Conservation (phyloP, 2,329 filamentous ascomycete species). For the Phaeophleospora eucalypticola region DNA sequence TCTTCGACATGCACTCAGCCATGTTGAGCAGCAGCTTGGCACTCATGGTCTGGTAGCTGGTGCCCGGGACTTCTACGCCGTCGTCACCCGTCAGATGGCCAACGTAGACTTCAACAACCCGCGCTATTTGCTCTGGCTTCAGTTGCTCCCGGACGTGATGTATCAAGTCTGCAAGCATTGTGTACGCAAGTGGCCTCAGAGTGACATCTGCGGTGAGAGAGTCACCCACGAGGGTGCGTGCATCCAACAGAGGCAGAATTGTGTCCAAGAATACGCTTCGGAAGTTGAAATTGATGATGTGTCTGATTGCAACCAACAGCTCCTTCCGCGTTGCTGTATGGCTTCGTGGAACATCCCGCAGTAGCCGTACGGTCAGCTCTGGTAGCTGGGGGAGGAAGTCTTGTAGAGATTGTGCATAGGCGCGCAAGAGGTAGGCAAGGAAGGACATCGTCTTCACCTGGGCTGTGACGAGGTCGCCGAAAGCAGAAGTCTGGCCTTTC, state of each 20-base stretch:
- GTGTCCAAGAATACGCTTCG: conserved; percentile 89
- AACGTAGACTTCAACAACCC: conserved; percentile 95
- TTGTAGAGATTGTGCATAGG: conserved; percentile 78
- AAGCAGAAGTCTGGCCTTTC: conserved; percentile 62
- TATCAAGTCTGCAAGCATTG: conserved; percentile 96
- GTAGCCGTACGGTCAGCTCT: conserved; percentile 80
- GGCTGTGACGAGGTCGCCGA: conserved; percentile 94
- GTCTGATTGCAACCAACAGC: conserved; percentile 88
- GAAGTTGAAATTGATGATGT: conserved; percentile 99
- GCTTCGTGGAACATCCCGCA: conserved; percentile 91
- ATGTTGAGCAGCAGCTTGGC: conserved; percentile 95
- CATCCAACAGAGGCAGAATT: conserved; percentile 91
- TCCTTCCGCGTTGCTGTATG: conserved; percentile 94
- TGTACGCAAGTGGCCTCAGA: conserved; percentile 91
- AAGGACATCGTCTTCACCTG: conserved; percentile 99
- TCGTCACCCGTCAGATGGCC: conserved; percentile 93
- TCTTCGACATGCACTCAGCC: conserved; percentile 94
- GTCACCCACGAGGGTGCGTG: conserved; percentile 90
- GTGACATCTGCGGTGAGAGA: conserved; percentile 95
- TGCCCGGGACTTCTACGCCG: conserved; percentile 61
- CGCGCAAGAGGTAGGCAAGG: conserved; percentile 82
- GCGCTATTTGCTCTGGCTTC: conserved; percentile 82
- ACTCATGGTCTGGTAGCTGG: conserved; percentile 99
- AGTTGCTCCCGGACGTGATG: conserved; percentile 93
- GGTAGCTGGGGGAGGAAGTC: conserved; percentile 86